These are phyloP conservation scores for Trichoderma brevicompactum DNA, from an alignment of 2,329 filamentous ascomycete genomes.

Conservation along the genomic window DNA sequence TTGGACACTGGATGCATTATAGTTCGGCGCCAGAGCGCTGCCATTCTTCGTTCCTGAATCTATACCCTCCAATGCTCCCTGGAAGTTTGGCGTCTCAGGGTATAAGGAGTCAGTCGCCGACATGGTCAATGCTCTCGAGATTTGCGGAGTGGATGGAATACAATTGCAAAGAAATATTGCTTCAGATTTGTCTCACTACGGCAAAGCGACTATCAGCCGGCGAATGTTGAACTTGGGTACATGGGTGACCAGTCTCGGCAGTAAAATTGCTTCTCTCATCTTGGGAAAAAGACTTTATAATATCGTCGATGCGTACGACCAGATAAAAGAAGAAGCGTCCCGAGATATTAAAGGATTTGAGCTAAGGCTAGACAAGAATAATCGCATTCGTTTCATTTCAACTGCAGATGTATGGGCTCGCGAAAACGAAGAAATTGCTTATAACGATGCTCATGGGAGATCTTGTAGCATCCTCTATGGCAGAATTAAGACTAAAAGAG, in stretches of 20 bases:
- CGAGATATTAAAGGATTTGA: background rate
- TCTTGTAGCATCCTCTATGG: constrained; percentile 22
- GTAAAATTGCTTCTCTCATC: background rate
- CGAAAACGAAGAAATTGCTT: background rate
- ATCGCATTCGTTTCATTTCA: background rate
- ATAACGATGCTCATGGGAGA: background rate
- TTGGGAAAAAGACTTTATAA: background rate
- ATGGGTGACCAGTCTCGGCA: background rate
- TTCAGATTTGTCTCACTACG: background rate
- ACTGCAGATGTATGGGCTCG: background rate
- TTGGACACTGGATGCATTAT: no score
- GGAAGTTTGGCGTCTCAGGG: no score
- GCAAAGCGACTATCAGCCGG: background rate
- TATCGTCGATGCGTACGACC: background rate
- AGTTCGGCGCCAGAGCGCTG: no score
- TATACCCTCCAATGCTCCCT: no score
- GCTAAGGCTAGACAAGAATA: background rate
- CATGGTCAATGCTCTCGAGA: constrained; percentile 28
- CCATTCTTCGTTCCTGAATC: no score
- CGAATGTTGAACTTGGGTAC: constrained; percentile 3
- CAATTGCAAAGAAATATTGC: background rate
- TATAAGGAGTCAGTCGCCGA: constrained; percentile 29
- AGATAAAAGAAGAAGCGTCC: background rate
- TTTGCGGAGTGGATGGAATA: constrained; percentile 26
- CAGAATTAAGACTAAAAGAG: background rate